Evolutionary conservation across 495 filamentous ascomycete species (phyloP), one percentile per base, ranked within the genome.

Genomic region (Oidiodendron maius): DNA sequence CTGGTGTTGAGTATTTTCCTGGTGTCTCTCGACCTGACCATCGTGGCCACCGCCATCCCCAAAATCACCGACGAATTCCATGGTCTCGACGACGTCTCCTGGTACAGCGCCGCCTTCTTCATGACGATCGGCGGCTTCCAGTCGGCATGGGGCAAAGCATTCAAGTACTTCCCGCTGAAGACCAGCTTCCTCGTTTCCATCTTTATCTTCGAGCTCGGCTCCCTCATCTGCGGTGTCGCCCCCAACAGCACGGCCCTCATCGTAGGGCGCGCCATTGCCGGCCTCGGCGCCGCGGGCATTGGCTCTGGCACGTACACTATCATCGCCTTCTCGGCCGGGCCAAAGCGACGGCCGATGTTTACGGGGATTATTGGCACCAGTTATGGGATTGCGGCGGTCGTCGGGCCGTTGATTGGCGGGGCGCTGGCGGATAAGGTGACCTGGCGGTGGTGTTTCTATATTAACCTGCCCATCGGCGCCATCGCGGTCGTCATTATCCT

Each of bases 261-360:
- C 55, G 65, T 91, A 44, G 91, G 90, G 13, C 81, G 91, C 30
- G 89, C 91, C 12, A 72, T 95, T 38, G 85, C 89, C 15, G 91
- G 91, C 23, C 53, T 94, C 10, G 91, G 90, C 17, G 76, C 79
- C 3, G 87, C 89, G 0, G 91, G 87, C 32, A 77, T 95, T 48
- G 91, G 88, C 61, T 84, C 83, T 2, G 91, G 91, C 9, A 82
- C 84, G 1, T 75, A 94, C 46, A 76, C 91, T 51, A 91, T 95
- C 58, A 75, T 95, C 21, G 76, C 81, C 28, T 78, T 87, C 58
- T 80, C 81, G 23, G 84, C 93, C 0, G 86, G 87, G 0, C 71
- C 95, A 0, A 63, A 64, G 8, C 75, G 80, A 43, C 74, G 90
- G 2, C 86, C 91, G 0, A 50, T 68, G 2, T 73, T 69, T 44